A percentile compares a stretch with the other conserved stretches of the same genome.
Conservation (phyloP, 345 rosid species). For the Viola odorata region DNA sequence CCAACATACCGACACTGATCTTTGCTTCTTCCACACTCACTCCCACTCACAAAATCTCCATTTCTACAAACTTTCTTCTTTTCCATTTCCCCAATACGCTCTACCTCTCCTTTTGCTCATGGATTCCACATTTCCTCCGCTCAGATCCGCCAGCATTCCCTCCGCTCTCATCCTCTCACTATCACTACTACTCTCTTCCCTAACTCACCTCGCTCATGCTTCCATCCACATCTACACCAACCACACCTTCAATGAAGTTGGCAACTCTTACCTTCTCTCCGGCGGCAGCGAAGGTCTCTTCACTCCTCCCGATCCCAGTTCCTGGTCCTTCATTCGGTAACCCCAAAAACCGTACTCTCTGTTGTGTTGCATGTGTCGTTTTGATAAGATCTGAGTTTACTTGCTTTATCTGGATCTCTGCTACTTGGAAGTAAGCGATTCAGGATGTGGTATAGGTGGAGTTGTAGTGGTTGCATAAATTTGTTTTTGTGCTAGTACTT, state of each 20-base stretch:
- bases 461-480: too few relatives aligned
- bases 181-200: slow-evolving; percentile 20
- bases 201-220: slow-evolving; percentile 23
- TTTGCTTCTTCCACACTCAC: slow-evolving; percentile 1
- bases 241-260: slow-evolving; percentile 67
- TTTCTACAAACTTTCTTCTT: slow-evolving; percentile 6
- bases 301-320: slow-evolving; percentile 26
- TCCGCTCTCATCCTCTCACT: slow-evolving; percentile 11
- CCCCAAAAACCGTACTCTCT: not conserved
- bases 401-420: too few relatives aligned
- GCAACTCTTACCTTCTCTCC: slow-evolving; percentile 77
- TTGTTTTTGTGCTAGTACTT: too few relatives aligned
- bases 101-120: slow-evolving; percentile 19
- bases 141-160: slow-evolving; percentile 3
- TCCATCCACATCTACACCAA: slow-evolving; percentile 69
- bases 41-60: not conserved
- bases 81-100: not conserved
- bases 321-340: slow-evolving; percentile 60
- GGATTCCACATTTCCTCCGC: slow-evolving; percentile 29
- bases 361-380: not conserved
- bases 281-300: slow-evolving; percentile 97
- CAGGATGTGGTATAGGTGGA: too few relatives aligned
- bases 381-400: too few relatives aligned
- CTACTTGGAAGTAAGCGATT: too few relatives aligned
- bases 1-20: slow-evolving; percentile 11